Percentiles rank a stretch among this genome's conserved stretches.
These are phyloP conservation scores for Parathielavia hyrcaniae DNA, from an alignment of 495 filamentous ascomycete species.

Conservation along the genomic window DNA sequence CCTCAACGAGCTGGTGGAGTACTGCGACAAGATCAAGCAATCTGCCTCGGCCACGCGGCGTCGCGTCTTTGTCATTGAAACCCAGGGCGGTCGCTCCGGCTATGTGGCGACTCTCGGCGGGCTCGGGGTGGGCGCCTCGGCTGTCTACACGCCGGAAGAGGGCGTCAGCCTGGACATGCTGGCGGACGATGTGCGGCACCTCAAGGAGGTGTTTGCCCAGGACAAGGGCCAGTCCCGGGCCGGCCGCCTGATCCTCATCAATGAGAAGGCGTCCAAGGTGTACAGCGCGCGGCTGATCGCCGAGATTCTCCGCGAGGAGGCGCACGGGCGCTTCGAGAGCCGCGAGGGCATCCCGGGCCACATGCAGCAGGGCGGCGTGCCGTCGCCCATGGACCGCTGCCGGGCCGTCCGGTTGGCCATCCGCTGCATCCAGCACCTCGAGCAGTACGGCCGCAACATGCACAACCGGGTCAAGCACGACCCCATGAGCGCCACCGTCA, in stretches of 20 bases:
- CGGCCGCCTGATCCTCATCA: constrained; percentile 89
- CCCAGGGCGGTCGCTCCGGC: constrained; percentile 89
- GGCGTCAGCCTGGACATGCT: constrained; percentile 93
- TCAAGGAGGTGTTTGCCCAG: constrained; percentile 75
- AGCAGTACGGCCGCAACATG: constrained; percentile 62
- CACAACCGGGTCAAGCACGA: constrained; percentile 63
- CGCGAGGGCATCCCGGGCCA: constrained; percentile 90
- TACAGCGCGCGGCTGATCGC: constrained; percentile 92
- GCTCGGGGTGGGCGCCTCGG: constrained; percentile 81
- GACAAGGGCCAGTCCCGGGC: constrained; percentile 88
- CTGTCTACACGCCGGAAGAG: constrained; percentile 96
- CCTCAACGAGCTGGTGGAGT: constrained; percentile 89
- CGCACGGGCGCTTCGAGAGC: constrained; percentile 87
- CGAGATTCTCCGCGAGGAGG: constrained; percentile 91
- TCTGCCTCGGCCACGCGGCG: constrained; percentile 88
- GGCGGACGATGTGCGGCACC: constrained; percentile 79
- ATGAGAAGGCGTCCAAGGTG: constrained; percentile 82
- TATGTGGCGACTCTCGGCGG: constrained; percentile 91
- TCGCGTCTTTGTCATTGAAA: constrained; percentile 95
- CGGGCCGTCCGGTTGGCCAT: constrained; percentile 88
- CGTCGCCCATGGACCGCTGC: constrained; percentile 91
- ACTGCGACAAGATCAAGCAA: constrained; percentile 96
- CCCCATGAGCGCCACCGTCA: constrained; percentile 66
- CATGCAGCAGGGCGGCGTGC: constrained; percentile 92
- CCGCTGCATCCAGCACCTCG: constrained; percentile 82